Percentiles rank a stretch among this genome's conserved stretches.
phyloP scores from a whole-genome alignment of 2,329 filamentous ascomycete genomes.

The Microdochium nivale region DNA sequence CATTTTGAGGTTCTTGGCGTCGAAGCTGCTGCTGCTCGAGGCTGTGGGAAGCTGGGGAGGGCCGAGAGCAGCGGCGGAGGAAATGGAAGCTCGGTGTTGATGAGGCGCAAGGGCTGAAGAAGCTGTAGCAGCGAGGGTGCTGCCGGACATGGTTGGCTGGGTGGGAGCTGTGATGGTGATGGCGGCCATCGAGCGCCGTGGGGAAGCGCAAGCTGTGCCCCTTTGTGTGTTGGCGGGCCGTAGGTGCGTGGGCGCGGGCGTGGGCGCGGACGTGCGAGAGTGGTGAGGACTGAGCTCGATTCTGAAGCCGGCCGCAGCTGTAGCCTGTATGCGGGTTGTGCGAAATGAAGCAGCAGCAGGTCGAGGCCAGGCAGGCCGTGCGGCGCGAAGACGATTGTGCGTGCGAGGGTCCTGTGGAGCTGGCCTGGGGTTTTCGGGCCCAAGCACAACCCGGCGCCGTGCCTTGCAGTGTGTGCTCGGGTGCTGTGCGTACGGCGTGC shows the following conservation, averaged over 20 bases:
- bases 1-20: constrained; percentile 27
- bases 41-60: constrained; percentile 6
- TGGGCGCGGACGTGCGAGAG: background rate
- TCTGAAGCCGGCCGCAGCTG: background rate
- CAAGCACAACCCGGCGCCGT: no score
- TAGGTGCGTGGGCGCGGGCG: background rate
- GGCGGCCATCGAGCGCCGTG: background rate
- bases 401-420: no score
- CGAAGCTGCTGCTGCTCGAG: constrained; percentile 5
- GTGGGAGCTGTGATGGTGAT: constrained; percentile 6
- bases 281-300: background rate
- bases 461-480: no score
- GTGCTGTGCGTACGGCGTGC: no score
- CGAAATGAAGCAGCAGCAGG: background rate
- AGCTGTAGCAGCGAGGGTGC: constrained; percentile 13
- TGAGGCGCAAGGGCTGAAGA: background rate
- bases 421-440: no score
- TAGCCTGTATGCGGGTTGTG: background rate
- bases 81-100: constrained; percentile 12
- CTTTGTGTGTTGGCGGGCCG: background rate
- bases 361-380: background rate
- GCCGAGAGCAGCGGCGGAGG: constrained; percentile 4
- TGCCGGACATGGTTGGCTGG: constrained; percentile 5
- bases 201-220: background rate
- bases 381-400: constrained; percentile 3